Evolutionary conservation across 305 asterid species (phyloP).

Genomic region (Fraxinus albicans): DNA sequence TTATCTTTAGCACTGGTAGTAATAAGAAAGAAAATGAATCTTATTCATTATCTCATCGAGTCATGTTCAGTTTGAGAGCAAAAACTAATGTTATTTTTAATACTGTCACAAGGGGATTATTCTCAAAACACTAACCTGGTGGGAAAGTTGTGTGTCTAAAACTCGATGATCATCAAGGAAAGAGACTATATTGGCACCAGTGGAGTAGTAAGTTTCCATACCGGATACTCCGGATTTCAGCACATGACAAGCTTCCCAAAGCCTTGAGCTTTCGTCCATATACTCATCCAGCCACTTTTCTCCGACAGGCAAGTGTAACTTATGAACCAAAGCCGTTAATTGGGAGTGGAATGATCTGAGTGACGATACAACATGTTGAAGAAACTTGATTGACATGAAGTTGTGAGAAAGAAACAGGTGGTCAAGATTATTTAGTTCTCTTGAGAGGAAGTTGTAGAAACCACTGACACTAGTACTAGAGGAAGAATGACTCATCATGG

Average conservation of each 20-base stretch:
- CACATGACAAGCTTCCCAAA: constrained; percentile 16
- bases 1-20: neutral
- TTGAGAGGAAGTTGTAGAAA: constrained; percentile 12
- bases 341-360: constrained; percentile 11
- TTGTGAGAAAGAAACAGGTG: neutral
- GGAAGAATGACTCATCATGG: constrained; percentile 66
- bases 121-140: constrained; percentile 47
- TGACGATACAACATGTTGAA: constrained; percentile 3
- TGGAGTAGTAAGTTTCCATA: constrained; percentile 5
- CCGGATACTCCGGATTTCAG: neutral
- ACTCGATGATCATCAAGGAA: constrained; percentile 41
- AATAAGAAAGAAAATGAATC: neutral
- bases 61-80: neutral
- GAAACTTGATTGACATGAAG: constrained; percentile 13
- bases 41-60: neutral
- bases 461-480: constrained; percentile 42
- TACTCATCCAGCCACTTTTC: constrained; percentile 21
- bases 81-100: neutral
- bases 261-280: constrained; percentile 24
- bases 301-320: constrained; percentile 11
- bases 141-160: constrained; percentile 54
- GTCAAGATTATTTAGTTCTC: constrained; percentile 6
- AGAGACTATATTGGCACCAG: neutral
- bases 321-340: constrained; percentile 6
- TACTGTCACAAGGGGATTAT: neutral